These are phyloP conservation scores for Arthrobotrys megalospora DNA, from an alignment of 2,329 filamentous ascomycete species.

Conservation along the genomic window DNA sequence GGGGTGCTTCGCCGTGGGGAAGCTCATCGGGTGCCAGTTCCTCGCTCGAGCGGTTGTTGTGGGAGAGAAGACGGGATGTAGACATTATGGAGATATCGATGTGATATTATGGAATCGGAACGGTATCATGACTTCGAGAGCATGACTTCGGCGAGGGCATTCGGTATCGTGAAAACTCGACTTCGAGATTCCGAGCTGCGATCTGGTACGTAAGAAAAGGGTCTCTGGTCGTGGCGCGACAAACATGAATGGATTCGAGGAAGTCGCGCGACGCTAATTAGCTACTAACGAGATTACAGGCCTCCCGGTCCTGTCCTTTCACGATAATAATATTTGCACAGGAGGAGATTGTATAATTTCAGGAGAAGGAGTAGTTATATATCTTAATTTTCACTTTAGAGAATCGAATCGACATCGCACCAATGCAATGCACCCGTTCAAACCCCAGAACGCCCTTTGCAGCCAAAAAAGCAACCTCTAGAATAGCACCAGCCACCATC, in stretches of 20 bases:
- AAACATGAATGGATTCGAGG: conserved; percentile 37
- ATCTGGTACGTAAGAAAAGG: conserved; percentile 35
- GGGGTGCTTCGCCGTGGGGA: conserved; percentile 20
- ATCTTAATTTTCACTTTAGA: background rate
- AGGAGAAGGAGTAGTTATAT: background rate
- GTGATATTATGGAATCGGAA: conserved; percentile 26
- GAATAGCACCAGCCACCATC: conserved; percentile 21
- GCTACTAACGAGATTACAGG: conserved; percentile 20
- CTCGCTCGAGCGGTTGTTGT: conserved; percentile 42
- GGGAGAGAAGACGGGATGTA: conserved; percentile 54
- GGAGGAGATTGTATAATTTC: conserved; percentile 34
- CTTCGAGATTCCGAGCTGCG: conserved; percentile 41
- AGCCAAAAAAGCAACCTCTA: conserved; percentile 46
- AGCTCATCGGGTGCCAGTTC: conserved; percentile 35
- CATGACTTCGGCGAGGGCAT: conserved; percentile 25
- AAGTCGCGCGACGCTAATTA: conserved; percentile 34
- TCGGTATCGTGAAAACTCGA: conserved; percentile 19
- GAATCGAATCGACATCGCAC: conserved; percentile 9
- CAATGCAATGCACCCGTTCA: conserved; percentile 16
- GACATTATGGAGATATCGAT: conserved; percentile 45
- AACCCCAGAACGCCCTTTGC: conserved; percentile 38
- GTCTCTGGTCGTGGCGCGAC: conserved; percentile 39
- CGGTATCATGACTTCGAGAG: conserved; percentile 56
- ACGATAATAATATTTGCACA: conserved; percentile 26
- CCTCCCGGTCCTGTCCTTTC: conserved; percentile 4